Percentiles rank a stretch among this genome's conserved stretches.
phyloP scores from a whole-genome alignment of 441 rosid genomes.

The Cnidoscolus chayamansa region DNA sequence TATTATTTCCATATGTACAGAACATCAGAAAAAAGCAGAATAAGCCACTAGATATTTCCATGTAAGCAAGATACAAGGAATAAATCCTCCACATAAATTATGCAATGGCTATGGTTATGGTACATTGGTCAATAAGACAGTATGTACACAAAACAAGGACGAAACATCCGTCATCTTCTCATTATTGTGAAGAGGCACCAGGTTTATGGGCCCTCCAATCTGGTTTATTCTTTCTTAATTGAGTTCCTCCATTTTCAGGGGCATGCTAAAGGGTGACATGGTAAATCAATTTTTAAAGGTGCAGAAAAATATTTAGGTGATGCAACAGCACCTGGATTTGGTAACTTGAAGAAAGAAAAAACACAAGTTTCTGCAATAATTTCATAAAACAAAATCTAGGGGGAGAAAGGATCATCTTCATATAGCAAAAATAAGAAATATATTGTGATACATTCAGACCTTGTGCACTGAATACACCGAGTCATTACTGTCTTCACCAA shows the following conservation, averaged over 20 bases:
- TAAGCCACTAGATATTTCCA: neutral
- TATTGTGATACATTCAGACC: conserved; percentile 39
- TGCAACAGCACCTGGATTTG: neutral
- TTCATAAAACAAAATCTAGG: neutral
- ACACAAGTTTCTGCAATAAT: neutral
- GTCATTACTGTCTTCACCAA: conserved; percentile 98
- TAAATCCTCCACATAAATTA: neutral
- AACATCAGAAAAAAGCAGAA: neutral
- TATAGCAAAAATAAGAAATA: neutral
- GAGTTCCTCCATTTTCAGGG: neutral
- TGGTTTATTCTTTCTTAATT: neutral
- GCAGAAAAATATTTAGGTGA: neutral
- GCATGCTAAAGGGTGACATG: neutral
- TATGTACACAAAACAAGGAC: neutral
- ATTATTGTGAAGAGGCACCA: neutral
- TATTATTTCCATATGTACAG: neutral
- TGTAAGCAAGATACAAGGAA: neutral
- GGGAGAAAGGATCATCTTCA: neutral
- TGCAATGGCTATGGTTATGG: neutral
- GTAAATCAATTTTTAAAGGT: neutral
- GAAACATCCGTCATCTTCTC: neutral
- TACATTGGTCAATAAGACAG: neutral
- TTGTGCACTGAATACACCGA: conserved; percentile 97
- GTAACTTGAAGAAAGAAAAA: neutral
- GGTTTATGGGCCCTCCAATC: neutral